These are phyloP conservation scores for Taphrina flavorubra DNA, from an alignment of 1,139 yeast genomes.

Conservation along the genomic window DNA sequence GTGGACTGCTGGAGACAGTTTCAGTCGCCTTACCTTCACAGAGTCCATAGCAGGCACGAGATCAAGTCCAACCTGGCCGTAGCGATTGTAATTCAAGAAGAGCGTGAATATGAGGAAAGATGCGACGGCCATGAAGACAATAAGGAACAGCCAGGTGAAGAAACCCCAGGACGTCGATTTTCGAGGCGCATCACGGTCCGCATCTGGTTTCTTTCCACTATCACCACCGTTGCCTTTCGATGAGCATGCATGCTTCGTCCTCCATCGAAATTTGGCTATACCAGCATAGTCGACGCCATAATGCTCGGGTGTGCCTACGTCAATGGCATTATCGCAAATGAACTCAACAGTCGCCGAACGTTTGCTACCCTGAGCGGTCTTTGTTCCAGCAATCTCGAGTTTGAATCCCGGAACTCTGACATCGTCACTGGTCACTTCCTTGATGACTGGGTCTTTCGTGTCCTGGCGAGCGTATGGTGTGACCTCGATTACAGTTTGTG, in stretches of 20 bases:
- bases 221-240: neutral
- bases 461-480: constrained; percentile 19
- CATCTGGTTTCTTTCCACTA: constrained; percentile 9
- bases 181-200: constrained; percentile 18
- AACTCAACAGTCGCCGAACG: constrained; percentile 19
- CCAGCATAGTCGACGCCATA: constrained; percentile 5
- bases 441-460: neutral
- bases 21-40: constrained; percentile 7
- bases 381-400: constrained; percentile 5
- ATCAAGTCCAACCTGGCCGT: constrained; percentile 35
- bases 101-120: constrained; percentile 30
- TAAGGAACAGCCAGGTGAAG: constrained; percentile 35
- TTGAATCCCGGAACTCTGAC: constrained; percentile 1
- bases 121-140: constrained; percentile 35
- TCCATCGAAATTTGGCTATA: constrained; percentile 23
- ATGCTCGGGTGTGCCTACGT: constrained; percentile 17
- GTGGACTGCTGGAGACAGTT: neutral
- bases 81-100: constrained; percentile 33
- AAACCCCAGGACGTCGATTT: constrained; percentile 36
- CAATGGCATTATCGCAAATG: constrained; percentile 20
- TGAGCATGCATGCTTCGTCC: constrained; percentile 25
- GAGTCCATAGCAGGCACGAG: constrained; percentile 37
- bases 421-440: constrained; percentile 7
- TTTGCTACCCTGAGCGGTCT: constrained; percentile 3
- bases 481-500: constrained; percentile 25